phyloP scores from a whole-genome alignment of 2,329 filamentous ascomycete species.

The Talaromyces sp. region DNA sequence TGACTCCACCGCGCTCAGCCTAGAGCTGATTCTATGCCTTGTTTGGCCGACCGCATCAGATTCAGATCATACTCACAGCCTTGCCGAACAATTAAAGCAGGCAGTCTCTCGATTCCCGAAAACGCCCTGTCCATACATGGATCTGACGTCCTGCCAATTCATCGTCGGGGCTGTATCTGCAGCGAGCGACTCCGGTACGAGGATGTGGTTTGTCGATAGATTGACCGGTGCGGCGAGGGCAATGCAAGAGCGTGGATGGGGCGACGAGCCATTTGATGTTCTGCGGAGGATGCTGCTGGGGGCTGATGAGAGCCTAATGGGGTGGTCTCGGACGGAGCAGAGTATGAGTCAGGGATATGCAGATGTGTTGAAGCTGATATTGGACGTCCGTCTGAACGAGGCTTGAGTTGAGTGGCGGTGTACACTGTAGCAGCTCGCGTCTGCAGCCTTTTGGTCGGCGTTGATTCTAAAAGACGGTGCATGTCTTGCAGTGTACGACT shows the following conservation, averaged over 20 bases:
- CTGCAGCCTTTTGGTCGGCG: background rate
- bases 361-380: background rate
- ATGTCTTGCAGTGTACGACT: background rate
- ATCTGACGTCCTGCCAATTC: conserved; percentile 25
- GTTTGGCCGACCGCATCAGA: background rate
- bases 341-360: background rate
- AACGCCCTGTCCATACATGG: conserved; percentile 23
- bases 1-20: background rate
- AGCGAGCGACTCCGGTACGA: conserved; percentile 20
- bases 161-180: conserved; percentile 26
- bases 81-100: conserved; percentile 22
- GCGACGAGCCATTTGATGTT: conserved; percentile 16
- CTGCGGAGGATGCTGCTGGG: conserved; percentile 4
- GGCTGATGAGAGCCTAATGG: background rate
- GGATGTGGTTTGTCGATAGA: conserved; percentile 23
- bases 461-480: background rate
- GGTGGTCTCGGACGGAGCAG: background rate
- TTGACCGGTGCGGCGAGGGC: conserved; percentile 18
- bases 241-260: conserved; percentile 21
- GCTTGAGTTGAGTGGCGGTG: background rate
- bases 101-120: conserved; percentile 18
- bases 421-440: background rate
- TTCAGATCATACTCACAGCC: background rate
- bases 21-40: conserved; percentile 6
- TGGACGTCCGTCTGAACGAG: background rate